A percentile compares a stretch with the other conserved stretches of the same genome.
phyloP scores from a whole-genome alignment of 352 stramenopile species.

The Globisporangium sylvaticum region DNA sequence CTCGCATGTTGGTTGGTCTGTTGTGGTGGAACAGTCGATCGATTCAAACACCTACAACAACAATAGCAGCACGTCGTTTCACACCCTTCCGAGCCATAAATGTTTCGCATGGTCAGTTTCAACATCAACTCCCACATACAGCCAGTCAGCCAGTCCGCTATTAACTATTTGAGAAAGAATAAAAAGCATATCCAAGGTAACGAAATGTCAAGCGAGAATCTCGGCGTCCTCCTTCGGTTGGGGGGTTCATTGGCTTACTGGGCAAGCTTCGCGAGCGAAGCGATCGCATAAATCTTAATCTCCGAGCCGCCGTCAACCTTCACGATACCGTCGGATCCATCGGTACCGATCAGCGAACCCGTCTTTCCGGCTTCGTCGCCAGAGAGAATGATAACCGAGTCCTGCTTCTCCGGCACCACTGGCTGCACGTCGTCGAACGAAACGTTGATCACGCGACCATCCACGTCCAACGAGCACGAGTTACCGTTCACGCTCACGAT shows the following conservation, averaged over 20 bases:
- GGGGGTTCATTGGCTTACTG: conserved; percentile 39
- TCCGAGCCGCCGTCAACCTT: conserved; percentile 86
- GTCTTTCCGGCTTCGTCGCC: conserved; percentile 83
- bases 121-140: neutral
- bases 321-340: conserved; percentile 83
- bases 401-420: conserved; percentile 81
- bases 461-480: conserved; percentile 78
- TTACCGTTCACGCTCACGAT: conserved; percentile 69
- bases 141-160: neutral
- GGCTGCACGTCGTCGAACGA: conserved; percentile 67
- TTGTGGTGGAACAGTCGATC: neutral
- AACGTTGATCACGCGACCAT: conserved; percentile 65
- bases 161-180: conserved; percentile 10
- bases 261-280: conserved; percentile 77
- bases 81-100: neutral
- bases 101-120: conserved; percentile 5
- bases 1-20: conserved; percentile 1
- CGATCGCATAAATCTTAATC: conserved; percentile 88
- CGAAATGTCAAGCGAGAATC: conserved; percentile 4
- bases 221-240: neutral
- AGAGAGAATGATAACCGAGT: conserved; percentile 85
- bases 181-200: conserved; percentile 1
- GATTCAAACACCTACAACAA: neutral
- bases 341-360: conserved; percentile 83
- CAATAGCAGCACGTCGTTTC: conserved; percentile 8